Evolutionary conservation across 495 filamentous ascomycete genomes (phyloP).

Genomic region (Platismatia glauca): DNA sequence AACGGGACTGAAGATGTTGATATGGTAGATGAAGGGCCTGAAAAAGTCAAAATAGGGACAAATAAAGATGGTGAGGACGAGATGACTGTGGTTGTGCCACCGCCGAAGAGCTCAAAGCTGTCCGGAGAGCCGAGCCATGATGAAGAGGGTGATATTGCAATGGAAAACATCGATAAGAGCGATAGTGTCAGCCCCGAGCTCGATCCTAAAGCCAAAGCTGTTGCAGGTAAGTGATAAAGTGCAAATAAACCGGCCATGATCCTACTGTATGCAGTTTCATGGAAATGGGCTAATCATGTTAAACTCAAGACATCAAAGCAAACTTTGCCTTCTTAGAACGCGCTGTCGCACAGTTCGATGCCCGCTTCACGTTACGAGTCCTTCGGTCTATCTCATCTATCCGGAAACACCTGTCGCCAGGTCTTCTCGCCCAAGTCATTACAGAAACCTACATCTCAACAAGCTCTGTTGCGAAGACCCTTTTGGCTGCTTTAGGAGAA

Average conservation of each 20-base stretch:
- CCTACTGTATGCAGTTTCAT: neutral
- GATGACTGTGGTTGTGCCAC: constrained; percentile 82
- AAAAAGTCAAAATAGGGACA: constrained; percentile 48
- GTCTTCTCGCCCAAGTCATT: constrained; percentile 71
- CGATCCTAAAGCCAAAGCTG: constrained; percentile 56
- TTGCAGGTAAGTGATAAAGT: constrained; percentile 39
- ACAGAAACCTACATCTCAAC: constrained; percentile 66
- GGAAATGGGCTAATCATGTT: constrained; percentile 18
- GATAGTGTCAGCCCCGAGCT: constrained; percentile 50
- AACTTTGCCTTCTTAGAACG: constrained; percentile 87
- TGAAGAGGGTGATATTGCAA: constrained; percentile 63
- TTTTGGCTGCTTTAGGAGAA: constrained; percentile 60
- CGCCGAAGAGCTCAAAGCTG: constrained; percentile 61
- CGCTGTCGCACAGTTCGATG: constrained; percentile 87
- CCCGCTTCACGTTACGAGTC: constrained; percentile 86
- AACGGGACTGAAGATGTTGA: constrained; percentile 71
- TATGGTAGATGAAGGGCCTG: constrained; percentile 68
- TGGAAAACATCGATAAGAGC: constrained; percentile 55
- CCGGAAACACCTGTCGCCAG: constrained; percentile 77
- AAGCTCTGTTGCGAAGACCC: constrained; percentile 54
- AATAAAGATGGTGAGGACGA: constrained; percentile 68
- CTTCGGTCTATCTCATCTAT: constrained; percentile 91
- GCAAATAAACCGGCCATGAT: neutral
- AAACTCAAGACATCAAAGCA: constrained; percentile 75
- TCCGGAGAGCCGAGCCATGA: constrained; percentile 49